Base-by-base conservation (phyloP, 352 stramenopile genomes). In the Pythium biforme region DNA sequence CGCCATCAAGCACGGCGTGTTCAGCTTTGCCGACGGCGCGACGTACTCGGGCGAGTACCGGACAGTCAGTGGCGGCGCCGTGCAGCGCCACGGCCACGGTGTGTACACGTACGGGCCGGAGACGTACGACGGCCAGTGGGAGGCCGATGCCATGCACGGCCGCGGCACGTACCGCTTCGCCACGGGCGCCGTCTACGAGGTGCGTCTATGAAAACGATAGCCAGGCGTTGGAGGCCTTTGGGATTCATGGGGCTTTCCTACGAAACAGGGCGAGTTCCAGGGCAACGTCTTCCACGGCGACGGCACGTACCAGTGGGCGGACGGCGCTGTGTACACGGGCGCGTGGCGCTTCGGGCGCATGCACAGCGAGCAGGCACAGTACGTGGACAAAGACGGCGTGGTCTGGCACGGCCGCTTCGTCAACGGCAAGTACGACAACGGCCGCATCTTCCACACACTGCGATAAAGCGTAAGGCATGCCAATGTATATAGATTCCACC, bases 341-440 rank as follows among this genome's bases (percentile, higher is more conserved):
- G 43, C 59, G 19, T 94, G 86, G 86, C 57, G 68, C 17, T 64
- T 76, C 50, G 81, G 78, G 57, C 75, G 82, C 59, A 94, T 95
- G 84, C 84, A 95, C 55, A 80, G 84, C 15, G 64, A 82, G 5
- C 55, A 75, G 4, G 86, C 81, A 8, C 55, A 64, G 40, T 95
- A 91, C 68, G 72, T 79, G 54, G 79, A 93, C 72, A 83, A 85
- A 29, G 83, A 93, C 52, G 82, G 81, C 26, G 86, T 95, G 19
- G 64, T 71, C 37, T 95, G 83, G 83, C 55, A 60, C 4, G 86
- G 84, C 17, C 60, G 62, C 47, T 94, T 93, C 61, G 70, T 90
- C 51, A 93, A 92, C 64, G 86, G 86, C 59, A 92, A 92, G 66
- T 92, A 81, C 62, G 80, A 93, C 83, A 95, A 90, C 55, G 84